These are phyloP conservation scores for Nepenthes gracilis DNA, from an alignment of 148 eudicot species.

Conservation along the genomic window DNA sequence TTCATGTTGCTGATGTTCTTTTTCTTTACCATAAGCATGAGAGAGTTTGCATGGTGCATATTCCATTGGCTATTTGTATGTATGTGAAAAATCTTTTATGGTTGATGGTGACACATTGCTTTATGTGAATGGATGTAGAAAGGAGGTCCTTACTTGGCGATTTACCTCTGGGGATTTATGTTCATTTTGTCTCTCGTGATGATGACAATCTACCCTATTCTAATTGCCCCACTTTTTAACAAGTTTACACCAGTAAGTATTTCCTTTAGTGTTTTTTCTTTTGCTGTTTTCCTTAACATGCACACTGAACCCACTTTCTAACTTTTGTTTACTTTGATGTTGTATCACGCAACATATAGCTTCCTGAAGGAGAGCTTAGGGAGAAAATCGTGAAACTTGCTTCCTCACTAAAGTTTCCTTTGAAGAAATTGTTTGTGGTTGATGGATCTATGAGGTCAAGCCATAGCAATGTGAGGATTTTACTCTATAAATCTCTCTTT, in stretches of 20 bases:
- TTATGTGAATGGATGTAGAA: constrained; percentile 50
- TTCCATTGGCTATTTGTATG: not conserved
- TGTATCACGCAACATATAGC: constrained; percentile 36
- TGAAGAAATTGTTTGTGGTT: constrained; percentile 92
- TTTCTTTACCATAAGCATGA: not conserved
- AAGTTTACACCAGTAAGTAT: constrained; percentile 90
- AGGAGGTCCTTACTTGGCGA: constrained; percentile 98
- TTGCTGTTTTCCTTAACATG: not conserved
- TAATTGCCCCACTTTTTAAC: constrained; percentile 96
- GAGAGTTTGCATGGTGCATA: not conserved
- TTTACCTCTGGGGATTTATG: constrained; percentile 98
- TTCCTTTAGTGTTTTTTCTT: not conserved
- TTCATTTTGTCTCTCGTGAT: constrained; percentile 75
- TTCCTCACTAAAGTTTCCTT: constrained; percentile 83
- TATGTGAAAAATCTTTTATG: not conserved
- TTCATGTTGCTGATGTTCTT: not conserved
- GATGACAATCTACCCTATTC: constrained; percentile 89
- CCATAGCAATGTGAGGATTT: constrained; percentile 90
- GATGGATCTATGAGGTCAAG: constrained; percentile 99
- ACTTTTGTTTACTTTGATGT: constrained; percentile 5
- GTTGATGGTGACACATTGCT: no score
- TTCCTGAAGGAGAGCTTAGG: constrained; percentile 83
- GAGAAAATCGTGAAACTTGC: constrained; percentile 82
- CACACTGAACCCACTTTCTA: not conserved
- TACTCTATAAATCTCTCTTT: constrained; percentile 2